Percentiles rank a stretch among this genome's conserved stretches.
Conservation (phyloP, 345 rosid species). For the Eucalyptus grandis region DNA sequence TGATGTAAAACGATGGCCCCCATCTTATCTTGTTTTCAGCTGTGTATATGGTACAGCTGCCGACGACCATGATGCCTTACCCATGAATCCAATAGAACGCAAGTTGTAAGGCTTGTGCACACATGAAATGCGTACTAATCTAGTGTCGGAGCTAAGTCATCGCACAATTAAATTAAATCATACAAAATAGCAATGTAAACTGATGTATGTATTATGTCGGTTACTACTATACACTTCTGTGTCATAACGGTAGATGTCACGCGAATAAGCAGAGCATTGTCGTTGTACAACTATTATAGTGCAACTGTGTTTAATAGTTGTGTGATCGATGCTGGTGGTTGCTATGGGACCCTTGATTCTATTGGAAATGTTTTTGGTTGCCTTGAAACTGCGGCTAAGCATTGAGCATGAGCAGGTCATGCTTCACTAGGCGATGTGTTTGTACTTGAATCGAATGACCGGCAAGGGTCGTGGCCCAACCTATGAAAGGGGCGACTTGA, state of each 20-base stretch:
- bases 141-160: background rate
- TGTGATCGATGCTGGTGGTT: fast-evolving
- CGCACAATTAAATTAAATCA: background rate
- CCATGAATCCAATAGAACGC: background rate
- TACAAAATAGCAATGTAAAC: background rate
- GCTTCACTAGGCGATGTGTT: background rate
- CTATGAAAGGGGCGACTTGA: background rate
- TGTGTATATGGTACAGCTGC: background rate
- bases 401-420: background rate
- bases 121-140: background rate
- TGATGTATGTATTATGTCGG: background rate
- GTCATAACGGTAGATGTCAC: fast-evolving
- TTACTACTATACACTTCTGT: background rate
- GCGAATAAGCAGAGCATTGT: background rate
- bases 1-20: background rate
- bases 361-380: background rate
- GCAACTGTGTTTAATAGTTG: background rate
- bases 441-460: background rate
- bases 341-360: background rate
- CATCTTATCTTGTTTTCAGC: background rate
- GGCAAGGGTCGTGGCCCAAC: background rate
- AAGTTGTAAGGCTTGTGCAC: background rate
- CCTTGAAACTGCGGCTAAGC: background rate
- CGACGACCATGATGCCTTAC: background rate
- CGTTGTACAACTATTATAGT: background rate